A percentile compares a stretch with the other conserved stretches of the same genome.
Evolutionary conservation across 2,329 filamentous ascomycete species (phyloP).

Genomic region (Chrysosporium queenslandicum): DNA sequence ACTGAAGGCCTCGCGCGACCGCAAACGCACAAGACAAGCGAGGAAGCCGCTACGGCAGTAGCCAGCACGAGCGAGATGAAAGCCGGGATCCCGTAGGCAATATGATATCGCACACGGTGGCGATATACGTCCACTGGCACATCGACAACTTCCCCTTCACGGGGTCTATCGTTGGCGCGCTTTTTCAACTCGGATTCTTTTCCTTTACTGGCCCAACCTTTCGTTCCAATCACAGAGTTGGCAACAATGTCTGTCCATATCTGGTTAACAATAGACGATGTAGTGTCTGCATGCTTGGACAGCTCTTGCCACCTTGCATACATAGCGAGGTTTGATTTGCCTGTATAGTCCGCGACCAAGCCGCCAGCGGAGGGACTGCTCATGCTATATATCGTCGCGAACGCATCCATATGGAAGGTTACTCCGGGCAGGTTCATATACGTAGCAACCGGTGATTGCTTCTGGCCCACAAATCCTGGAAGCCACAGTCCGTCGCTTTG

Average conservation of each 20-base stretch:
- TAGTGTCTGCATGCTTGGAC: constrained; percentile 20
- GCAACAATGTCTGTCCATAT: constrained; percentile 40
- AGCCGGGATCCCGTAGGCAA: constrained; percentile 25
- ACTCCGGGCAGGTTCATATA: constrained; percentile 29
- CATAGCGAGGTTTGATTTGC: constrained; percentile 33
- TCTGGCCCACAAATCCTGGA: constrained; percentile 20
- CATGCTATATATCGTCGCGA: constrained; percentile 20
- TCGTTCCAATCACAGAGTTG: constrained; percentile 37
- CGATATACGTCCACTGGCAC: constrained; percentile 17
- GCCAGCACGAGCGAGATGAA: constrained; percentile 38
- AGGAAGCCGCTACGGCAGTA: constrained; percentile 19
- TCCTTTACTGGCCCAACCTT: constrained; percentile 9
- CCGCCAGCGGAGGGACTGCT: neutral
- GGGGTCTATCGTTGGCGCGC: constrained; percentile 29
- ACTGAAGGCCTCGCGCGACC: constrained; percentile 15
- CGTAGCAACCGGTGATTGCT: neutral
- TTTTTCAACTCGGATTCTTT: neutral
- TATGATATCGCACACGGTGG: constrained; percentile 12
- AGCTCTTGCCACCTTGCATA: constrained; percentile 35
- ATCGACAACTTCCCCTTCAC: constrained; percentile 30
- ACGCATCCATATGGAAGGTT: constrained; percentile 25
- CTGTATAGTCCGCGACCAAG: constrained; percentile 27
- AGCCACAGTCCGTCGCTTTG: constrained; percentile 26
- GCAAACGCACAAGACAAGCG: constrained; percentile 25
- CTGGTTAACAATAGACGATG: constrained; percentile 34